A percentile compares a stretch with the other conserved stretches of the same genome.
Evolutionary conservation across 257 asterid genomes (phyloP).

Genomic region (Parsonsia alboflavescens): DNA sequence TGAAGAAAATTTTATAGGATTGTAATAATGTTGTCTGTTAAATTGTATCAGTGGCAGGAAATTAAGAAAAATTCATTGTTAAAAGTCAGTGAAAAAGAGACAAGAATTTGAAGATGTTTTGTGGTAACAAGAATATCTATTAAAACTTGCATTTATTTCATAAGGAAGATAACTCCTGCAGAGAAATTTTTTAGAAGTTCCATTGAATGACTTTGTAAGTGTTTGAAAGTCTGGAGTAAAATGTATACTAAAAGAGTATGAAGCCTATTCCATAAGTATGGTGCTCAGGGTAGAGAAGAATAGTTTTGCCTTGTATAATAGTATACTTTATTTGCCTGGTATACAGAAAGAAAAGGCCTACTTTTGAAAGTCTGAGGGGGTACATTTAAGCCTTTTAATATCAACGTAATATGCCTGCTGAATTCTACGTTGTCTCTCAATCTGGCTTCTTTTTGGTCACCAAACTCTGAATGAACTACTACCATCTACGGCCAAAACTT

Average conservation of each 20-base stretch:
- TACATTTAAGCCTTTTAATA: not conserved
- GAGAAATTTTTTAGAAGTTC: not conserved
- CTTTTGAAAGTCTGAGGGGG: not conserved
- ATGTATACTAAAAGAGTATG: not conserved
- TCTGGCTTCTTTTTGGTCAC: too few relatives aligned
- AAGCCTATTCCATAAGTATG: not conserved
- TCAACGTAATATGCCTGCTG: not conserved
- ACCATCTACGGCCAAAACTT: not conserved
- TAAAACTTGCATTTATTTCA: not conserved
- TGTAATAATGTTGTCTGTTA: not conserved
- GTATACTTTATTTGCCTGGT: not conserved
- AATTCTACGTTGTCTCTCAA: too few relatives aligned
- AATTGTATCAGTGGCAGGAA: not conserved
- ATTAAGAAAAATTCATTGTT: not conserved
- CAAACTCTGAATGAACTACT: too few relatives aligned
- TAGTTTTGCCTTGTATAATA: not conserved
- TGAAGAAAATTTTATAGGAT: not conserved
- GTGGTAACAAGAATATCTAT: not conserved
- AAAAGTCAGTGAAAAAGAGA: not conserved
- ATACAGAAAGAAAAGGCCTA: not conserved
- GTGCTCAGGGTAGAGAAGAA: not conserved
- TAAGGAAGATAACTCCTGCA: not conserved
- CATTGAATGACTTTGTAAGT: not conserved
- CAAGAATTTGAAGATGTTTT: not conserved
- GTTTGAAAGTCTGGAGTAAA: not conserved